These are phyloP conservation scores for Melastoma malabathricum DNA, from an alignment of 345 rosid species.

Conservation along the genomic window DNA sequence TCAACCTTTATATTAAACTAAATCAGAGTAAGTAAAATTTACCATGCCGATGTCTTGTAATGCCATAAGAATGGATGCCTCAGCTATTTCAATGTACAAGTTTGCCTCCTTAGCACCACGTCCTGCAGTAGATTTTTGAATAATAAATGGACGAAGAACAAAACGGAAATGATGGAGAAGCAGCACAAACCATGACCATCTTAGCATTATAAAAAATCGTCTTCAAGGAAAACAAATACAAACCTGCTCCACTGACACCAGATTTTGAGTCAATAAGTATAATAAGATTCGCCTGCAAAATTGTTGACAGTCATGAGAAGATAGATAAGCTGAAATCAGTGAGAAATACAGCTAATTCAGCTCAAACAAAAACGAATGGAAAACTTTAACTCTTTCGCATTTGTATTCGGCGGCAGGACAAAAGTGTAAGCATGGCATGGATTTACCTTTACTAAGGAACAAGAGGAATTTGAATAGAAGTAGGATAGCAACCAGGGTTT, in stretches of 20 bases:
- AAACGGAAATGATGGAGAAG: neutral
- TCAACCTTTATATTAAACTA: neutral
- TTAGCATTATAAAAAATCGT: too few relatives aligned
- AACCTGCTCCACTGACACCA: slow-evolving; percentile 99
- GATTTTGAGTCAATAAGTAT: slow-evolving; percentile 77
- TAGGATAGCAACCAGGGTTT: slow-evolving; percentile 98
- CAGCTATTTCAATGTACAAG: slow-evolving; percentile 75
- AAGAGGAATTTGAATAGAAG: slow-evolving; percentile 91
- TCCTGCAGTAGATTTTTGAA: slow-evolving; percentile 34
- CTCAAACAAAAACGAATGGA: too few relatives aligned
- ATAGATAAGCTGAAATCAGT: neutral
- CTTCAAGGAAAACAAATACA: slow-evolving; percentile 6
- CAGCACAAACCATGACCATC: neutral
- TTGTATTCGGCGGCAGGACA: neutral
- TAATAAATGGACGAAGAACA: neutral
- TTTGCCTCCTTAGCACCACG: slow-evolving; percentile 88
- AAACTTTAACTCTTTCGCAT: too few relatives aligned
- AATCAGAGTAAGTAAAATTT: slow-evolving; percentile 9
- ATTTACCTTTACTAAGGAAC: slow-evolving; percentile 66
- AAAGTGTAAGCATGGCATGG: slow-evolving; percentile 6
- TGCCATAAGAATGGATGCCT: slow-evolving; percentile 85
- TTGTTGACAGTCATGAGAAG: slow-evolving; percentile 3
- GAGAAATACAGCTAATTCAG: neutral
- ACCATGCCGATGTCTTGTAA: slow-evolving; percentile 94
- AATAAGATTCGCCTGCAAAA: slow-evolving; percentile 66